phyloP scores from a whole-genome alignment of 2,329 filamentous ascomycete species.

The Verticillium nonalfalfae region DNA sequence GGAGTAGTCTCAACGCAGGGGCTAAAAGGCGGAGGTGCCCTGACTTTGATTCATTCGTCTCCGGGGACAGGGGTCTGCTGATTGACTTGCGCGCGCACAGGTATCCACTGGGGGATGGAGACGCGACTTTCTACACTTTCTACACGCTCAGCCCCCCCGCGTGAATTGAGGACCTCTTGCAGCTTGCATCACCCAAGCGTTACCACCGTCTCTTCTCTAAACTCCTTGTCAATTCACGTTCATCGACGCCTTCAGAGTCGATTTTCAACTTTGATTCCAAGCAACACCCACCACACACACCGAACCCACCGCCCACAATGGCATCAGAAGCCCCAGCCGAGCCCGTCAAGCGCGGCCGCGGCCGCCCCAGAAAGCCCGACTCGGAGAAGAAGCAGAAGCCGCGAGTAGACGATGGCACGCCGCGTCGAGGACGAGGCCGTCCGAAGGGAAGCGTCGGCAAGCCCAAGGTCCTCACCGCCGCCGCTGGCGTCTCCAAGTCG shows the following conservation, averaged over 20 bases:
- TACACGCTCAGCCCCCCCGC: not conserved
- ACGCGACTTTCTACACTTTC: not conserved
- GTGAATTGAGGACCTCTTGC: too few relatives aligned
- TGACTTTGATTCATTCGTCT: not conserved
- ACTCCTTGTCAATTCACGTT: not conserved
- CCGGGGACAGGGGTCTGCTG: not conserved
- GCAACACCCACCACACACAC: not conserved
- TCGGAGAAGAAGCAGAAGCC: conserved; percentile 27
- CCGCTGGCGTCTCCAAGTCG: conserved; percentile 11
- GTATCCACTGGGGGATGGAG: not conserved
- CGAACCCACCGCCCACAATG: not conserved
- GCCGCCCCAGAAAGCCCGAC: conserved; percentile 31
- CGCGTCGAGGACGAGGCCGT: conserved; percentile 40
- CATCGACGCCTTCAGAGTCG: not conserved
- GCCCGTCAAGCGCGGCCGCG: conserved; percentile 25
- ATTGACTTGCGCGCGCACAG: not conserved
- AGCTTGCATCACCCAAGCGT: not conserved
- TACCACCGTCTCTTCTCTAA: too few relatives aligned
- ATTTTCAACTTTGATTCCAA: not conserved
- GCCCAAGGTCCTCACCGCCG: conserved; percentile 14
- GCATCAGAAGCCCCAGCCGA: conserved; percentile 1
- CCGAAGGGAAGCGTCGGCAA: conserved; percentile 34
- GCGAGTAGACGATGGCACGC: conserved; percentile 17
- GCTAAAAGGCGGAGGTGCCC: not conserved
- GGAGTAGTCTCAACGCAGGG: not conserved